Conservation (phyloP, 441 rosid genomes). For the Daphne laureola region DNA sequence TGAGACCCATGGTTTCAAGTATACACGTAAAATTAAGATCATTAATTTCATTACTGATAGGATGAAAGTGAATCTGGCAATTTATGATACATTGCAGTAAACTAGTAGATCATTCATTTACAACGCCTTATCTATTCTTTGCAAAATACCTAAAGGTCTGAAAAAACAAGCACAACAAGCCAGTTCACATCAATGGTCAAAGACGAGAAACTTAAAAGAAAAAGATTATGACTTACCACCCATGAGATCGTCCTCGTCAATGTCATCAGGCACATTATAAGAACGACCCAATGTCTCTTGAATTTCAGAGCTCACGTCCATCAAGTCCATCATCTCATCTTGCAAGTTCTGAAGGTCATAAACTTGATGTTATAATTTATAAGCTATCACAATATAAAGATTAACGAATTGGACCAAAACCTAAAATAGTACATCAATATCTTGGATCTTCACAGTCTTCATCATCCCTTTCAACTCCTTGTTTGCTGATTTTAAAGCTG, state of each 20-base stretch:
- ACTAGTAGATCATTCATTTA: too few relatives aligned
- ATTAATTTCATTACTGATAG: too few relatives aligned
- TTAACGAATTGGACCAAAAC: not conserved
- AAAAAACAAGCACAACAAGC: not conserved
- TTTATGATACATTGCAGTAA: too few relatives aligned
- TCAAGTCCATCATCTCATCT: slow-evolving; percentile 98
- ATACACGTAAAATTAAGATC: too few relatives aligned
- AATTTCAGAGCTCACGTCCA: slow-evolving; percentile 94
- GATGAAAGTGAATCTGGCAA: too few relatives aligned
- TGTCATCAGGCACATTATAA: slow-evolving; percentile 89
- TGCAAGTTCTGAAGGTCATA: slow-evolving; percentile 64
- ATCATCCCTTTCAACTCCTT: slow-evolving; percentile 93
- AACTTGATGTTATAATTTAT: slow-evolving; percentile 10
- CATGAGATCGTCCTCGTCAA: slow-evolving; percentile 98
- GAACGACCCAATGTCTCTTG: slow-evolving; percentile 96
- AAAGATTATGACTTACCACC: slow-evolving; percentile 54
- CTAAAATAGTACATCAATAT: slow-evolving; percentile 52
- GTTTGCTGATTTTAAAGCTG: slow-evolving; percentile 83
- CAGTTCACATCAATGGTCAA: too few relatives aligned
- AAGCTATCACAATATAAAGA: slow-evolving; percentile 2
- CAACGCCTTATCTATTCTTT: too few relatives aligned
- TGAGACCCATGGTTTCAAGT: too few relatives aligned
- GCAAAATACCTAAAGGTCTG: too few relatives aligned
- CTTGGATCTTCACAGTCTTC: slow-evolving; percentile 92
- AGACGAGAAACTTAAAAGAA: slow-evolving; percentile 1